phyloP scores from a whole-genome alignment of 1,139 yeast species.

The Kurtzmaniella natalensis region DNA sequence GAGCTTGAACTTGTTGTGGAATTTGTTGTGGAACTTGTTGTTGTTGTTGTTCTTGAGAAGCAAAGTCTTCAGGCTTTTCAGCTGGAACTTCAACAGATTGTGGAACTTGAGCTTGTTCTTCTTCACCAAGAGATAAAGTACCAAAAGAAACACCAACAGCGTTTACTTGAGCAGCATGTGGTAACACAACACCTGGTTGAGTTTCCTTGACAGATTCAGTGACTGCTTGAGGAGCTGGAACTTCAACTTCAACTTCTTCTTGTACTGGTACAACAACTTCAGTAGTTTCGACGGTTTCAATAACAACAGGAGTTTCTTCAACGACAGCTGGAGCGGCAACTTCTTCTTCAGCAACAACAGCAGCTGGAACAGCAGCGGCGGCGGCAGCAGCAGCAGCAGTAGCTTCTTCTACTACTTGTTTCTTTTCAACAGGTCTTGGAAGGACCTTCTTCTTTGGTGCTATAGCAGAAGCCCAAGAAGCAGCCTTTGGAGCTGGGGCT shows the following conservation, averaged over 20 bases:
- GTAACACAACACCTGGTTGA: conserved; percentile 64
- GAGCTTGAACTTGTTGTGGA: conserved; percentile 11
- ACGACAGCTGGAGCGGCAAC: conserved; percentile 8
- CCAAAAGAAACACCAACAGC: conserved; percentile 72
- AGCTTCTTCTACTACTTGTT: conserved; percentile 9
- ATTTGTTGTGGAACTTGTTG: conserved; percentile 17
- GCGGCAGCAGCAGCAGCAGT: conserved; percentile 9
- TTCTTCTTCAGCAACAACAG: conserved; percentile 8
- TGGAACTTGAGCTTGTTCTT: conserved; percentile 25
- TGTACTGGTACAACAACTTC: conserved; percentile 11
- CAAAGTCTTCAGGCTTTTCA: conserved; percentile 7
- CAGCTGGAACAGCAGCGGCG: conserved; percentile 6
- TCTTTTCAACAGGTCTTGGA: conserved; percentile 24
- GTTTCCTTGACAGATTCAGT: conserved; percentile 13
- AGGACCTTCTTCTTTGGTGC: conserved; percentile 40
- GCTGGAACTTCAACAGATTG: conserved; percentile 10
- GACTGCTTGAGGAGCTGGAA: conserved; percentile 10
- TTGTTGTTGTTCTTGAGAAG: conserved; percentile 13
- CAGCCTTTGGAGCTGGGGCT: conserved; percentile 28
- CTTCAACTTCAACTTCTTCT: conserved; percentile 12
- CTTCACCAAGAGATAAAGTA: conserved; percentile 51
- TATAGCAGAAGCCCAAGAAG: conserved; percentile 59
- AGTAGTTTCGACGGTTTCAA: conserved; percentile 11
- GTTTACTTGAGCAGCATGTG: conserved; percentile 48
- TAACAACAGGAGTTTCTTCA: conserved; percentile 9